These are phyloP conservation scores for Hypoxylon crocopeplum DNA, from an alignment of 495 filamentous ascomycete genomes.

Conservation along the genomic window DNA sequence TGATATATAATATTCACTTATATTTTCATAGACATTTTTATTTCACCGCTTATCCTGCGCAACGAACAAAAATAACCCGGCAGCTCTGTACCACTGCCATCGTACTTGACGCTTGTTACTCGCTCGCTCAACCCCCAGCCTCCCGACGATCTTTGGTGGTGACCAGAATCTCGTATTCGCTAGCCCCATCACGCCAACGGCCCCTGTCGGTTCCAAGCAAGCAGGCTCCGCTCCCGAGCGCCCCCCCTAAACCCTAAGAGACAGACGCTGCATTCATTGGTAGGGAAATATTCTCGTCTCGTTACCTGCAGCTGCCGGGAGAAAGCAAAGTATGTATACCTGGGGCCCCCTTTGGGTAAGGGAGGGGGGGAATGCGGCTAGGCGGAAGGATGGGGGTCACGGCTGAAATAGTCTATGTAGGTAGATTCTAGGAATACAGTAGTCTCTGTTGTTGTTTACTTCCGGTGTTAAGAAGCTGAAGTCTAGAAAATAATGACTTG, in stretches of 20 bases:
- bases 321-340: too few relatives aligned
- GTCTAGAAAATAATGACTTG: not conserved
- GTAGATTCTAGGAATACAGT: too few relatives aligned
- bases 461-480: too few relatives aligned
- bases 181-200: constrained; percentile 39
- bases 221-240: constrained; percentile 30
- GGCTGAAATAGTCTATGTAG: too few relatives aligned
- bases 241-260: constrained; percentile 26
- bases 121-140: constrained; percentile 23
- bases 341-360: too few relatives aligned
- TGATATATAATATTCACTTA: not conserved
- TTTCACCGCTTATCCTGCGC: constrained; percentile 15
- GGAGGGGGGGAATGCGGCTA: constrained; percentile 12
- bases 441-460: too few relatives aligned
- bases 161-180: constrained; percentile 43
- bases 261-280: constrained; percentile 20
- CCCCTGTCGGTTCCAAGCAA: constrained; percentile 36
- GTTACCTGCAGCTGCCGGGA: constrained; percentile 16
- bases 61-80: not conserved
- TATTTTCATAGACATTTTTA: constrained; percentile 2
- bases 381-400: not conserved
- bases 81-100: not conserved
- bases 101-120: constrained; percentile 21
- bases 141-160: constrained; percentile 37
- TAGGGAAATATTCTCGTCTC: constrained; percentile 11